A percentile compares a stretch with the other conserved stretches of the same genome.
phyloP scores from a whole-genome alignment of 257 asterid genomes.

The Solanum habrochaites region DNA sequence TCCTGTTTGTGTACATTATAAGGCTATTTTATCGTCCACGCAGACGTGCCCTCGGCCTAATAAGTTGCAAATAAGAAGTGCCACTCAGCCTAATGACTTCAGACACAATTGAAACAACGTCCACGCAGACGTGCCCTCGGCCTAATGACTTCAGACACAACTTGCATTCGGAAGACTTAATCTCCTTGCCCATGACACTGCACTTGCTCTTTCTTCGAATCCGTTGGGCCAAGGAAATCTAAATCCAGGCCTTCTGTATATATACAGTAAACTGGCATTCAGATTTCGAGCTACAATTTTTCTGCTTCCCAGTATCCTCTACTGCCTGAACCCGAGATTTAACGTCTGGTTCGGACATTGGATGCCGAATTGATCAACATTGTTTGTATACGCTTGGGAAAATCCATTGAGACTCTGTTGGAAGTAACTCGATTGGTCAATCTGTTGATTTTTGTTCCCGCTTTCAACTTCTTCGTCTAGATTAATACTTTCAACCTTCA shows the following conservation, averaged over 20 bases:
- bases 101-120: too few species aligned
- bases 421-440: conserved; percentile 17
- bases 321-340: conserved; percentile 40
- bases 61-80: not conserved
- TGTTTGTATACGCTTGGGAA: conserved; percentile 6
- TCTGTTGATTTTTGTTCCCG: conserved; percentile 16
- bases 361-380: conserved; percentile 32
- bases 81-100: too few species aligned
- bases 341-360: conserved; percentile 30
- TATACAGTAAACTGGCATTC: conserved; percentile 9
- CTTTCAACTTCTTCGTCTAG: conserved; percentile 54
- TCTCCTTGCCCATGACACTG: not conserved
- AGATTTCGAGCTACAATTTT: not conserved
- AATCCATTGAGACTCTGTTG: conserved; percentile 10
- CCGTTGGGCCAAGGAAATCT: not conserved
- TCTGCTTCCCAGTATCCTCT: not conserved
- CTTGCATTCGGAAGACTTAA: too few species aligned
- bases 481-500: not conserved
- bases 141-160: too few species aligned
- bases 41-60: not conserved
- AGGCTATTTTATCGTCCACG: not conserved
- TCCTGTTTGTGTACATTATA: not conserved
- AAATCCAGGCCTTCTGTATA: not conserved
- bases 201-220: not conserved
- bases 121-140: too few species aligned